These are phyloP conservation scores for Phytophthora citrophthora DNA, from an alignment of 352 stramenopile genomes.

Conservation along the genomic window DNA sequence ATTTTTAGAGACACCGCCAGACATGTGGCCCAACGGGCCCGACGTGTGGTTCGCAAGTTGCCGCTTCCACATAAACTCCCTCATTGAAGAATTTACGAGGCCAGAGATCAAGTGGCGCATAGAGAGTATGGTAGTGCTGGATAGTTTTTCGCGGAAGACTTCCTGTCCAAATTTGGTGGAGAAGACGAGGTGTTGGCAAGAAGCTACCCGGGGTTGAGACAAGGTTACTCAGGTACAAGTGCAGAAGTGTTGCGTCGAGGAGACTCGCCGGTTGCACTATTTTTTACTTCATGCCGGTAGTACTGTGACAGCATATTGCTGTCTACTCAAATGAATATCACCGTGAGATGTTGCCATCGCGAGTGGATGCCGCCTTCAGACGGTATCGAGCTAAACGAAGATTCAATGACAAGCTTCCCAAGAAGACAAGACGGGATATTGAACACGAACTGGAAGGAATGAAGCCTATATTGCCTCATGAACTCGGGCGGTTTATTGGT, in stretches of 20 bases:
- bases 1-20: no score
- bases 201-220: no score
- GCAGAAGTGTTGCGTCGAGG: background rate
- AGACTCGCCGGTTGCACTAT: slow-evolving; percentile 13
- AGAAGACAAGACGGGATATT: slow-evolving; percentile 17
- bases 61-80: no score
- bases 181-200: no score
- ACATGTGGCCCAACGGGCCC: no score
- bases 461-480: slow-evolving; percentile 7
- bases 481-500: slow-evolving; percentile 7
- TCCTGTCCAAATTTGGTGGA: no score
- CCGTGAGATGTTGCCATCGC: slow-evolving; percentile 5
- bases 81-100: slow-evolving; percentile 3
- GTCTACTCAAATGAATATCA: slow-evolving; percentile 18
- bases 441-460: slow-evolving; percentile 2
- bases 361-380: background rate
- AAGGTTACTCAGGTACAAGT: background rate
- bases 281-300: slow-evolving; percentile 22
- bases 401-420: background rate
- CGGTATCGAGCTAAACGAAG: slow-evolving; percentile 10
- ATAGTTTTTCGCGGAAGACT: no score
- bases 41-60: no score
- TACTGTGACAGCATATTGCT: slow-evolving; percentile 28
- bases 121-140: background rate
- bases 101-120: background rate